Conservation (phyloP, 75 land plant species). For the Sequoiadendron giganteum region DNA sequence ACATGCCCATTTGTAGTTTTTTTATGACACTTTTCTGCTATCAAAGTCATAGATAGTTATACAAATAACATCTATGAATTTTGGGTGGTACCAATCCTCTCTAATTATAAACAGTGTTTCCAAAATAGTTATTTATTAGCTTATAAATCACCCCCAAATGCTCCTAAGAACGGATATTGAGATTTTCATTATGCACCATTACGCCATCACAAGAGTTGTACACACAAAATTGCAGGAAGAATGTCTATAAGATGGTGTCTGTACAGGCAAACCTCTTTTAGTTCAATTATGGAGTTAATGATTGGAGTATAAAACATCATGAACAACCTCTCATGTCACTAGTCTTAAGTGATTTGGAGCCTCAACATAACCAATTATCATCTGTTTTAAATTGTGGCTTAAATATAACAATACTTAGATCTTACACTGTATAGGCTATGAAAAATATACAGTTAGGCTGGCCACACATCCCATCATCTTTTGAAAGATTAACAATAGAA, state of each 20-base stretch:
- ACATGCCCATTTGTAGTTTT: background rate
- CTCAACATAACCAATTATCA: background rate
- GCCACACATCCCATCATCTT: background rate
- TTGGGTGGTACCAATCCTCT: background rate
- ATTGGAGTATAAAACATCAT: background rate
- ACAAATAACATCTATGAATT: no score
- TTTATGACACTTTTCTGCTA: background rate
- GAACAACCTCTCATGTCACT: background rate
- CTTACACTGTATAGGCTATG: background rate
- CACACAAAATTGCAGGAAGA: background rate
- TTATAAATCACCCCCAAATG: background rate
- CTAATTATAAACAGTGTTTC: background rate
- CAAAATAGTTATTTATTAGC: no score
- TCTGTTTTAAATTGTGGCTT: background rate
- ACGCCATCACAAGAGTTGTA: background rate
- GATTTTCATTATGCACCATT: background rate
- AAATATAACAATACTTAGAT: background rate
- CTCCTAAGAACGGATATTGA: background rate
- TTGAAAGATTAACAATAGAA: background rate
- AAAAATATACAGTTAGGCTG: no score
- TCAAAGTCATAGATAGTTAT: background rate
- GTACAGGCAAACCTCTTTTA: background rate
- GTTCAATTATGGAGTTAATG: background rate
- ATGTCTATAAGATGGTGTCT: background rate
- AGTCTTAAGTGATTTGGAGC: background rate